phyloP scores from a whole-genome alignment of 176 grass and related monocot species.

The Paspalum notatum region DNA sequence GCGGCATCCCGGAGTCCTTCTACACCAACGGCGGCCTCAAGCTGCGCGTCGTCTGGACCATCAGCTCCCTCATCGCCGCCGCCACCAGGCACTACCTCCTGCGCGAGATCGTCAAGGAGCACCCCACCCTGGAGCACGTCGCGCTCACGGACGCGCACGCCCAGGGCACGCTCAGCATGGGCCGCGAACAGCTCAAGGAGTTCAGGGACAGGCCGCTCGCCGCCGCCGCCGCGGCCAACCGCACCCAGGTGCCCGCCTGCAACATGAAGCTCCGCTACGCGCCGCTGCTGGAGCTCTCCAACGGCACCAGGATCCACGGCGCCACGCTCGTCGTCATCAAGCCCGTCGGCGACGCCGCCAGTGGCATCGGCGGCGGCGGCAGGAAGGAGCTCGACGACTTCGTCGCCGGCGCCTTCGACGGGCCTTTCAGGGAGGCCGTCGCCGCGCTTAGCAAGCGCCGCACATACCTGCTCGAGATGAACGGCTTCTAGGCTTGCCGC shows the following conservation, averaged over 20 bases:
- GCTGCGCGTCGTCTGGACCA: conserved; percentile 78
- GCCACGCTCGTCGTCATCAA: conserved; percentile 78
- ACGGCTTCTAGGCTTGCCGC: conserved; percentile 77
- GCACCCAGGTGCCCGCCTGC: conserved; percentile 76
- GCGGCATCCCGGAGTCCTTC: conserved; percentile 75
- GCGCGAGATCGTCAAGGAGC: conserved; percentile 78
- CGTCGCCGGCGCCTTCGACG: conserved; percentile 59
- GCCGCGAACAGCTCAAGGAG: conserved; percentile 61
- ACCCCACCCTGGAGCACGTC: conserved; percentile 66
- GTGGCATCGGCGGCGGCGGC: conserved; percentile 41
- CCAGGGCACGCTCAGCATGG: conserved; percentile 72
- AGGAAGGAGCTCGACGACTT: conserved; percentile 73
- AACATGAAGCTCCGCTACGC: conserved; percentile 91
- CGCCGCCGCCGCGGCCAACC: conserved; percentile 53
- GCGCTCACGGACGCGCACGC: conserved; percentile 71
- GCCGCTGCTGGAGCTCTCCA: conserved; percentile 64
- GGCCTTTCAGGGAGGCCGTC: conserved; percentile 64
- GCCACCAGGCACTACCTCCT: conserved; percentile 88
- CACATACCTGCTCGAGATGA: conserved; percentile 87
- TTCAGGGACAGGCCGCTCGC: conserved; percentile 71
- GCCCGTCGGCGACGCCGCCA: conserved; percentile 60
- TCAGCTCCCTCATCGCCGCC: conserved; percentile 77
- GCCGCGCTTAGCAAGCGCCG: conserved; percentile 62
- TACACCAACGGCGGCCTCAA: conserved; percentile 82
- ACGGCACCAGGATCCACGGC: conserved; percentile 71